A percentile compares a stretch with the other conserved stretches of the same genome.
phyloP scores from a whole-genome alignment of 2,329 filamentous ascomycete genomes.

The Arthrocladium fulminans region DNA sequence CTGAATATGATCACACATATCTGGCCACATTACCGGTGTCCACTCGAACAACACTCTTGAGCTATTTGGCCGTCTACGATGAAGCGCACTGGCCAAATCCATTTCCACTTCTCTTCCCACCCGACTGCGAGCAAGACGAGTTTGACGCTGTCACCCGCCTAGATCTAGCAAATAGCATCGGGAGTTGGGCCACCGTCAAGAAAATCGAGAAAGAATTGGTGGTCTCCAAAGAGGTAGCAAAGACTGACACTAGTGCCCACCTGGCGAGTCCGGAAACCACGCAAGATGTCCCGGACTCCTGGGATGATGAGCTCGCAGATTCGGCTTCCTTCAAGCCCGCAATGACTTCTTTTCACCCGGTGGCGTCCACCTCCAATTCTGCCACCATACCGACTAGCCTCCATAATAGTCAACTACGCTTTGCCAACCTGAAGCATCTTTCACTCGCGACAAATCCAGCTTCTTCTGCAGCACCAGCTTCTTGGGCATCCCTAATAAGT shows the following conservation, averaged over 20 bases:
- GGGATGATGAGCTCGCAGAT: slow-evolving; percentile 30
- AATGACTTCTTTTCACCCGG: too few species aligned
- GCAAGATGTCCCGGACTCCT: slow-evolving; percentile 27
- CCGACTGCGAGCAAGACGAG: slow-evolving; percentile 14
- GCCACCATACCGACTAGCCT: too few species aligned
- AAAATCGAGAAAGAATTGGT: slow-evolving; percentile 40
- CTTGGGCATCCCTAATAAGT: slow-evolving; percentile 48
- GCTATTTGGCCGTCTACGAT: slow-evolving; percentile 47
- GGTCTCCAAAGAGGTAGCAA: slow-evolving; percentile 15
- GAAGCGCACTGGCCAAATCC: slow-evolving; percentile 33
- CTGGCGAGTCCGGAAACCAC: neutral
- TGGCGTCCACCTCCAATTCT: too few species aligned
- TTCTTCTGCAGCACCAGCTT: slow-evolving; percentile 32
- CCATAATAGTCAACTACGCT: too few species aligned
- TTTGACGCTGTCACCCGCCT: slow-evolving; percentile 40
- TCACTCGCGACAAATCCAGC: slow-evolving; percentile 47
- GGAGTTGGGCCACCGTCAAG: slow-evolving; percentile 40
- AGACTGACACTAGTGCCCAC: neutral
- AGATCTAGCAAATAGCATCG: slow-evolving; percentile 46
- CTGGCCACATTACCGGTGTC: slow-evolving; percentile 43
- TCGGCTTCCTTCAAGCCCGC: slow-evolving; percentile 20
- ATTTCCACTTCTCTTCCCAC: slow-evolving; percentile 44
- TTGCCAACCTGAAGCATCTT: slow-evolving; percentile 48
- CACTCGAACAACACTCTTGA: slow-evolving; percentile 46
- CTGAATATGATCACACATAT: slow-evolving; percentile 49